phyloP scores from a whole-genome alignment of 2,329 filamentous ascomycete species.

The Pestalotiopsis sp. region DNA sequence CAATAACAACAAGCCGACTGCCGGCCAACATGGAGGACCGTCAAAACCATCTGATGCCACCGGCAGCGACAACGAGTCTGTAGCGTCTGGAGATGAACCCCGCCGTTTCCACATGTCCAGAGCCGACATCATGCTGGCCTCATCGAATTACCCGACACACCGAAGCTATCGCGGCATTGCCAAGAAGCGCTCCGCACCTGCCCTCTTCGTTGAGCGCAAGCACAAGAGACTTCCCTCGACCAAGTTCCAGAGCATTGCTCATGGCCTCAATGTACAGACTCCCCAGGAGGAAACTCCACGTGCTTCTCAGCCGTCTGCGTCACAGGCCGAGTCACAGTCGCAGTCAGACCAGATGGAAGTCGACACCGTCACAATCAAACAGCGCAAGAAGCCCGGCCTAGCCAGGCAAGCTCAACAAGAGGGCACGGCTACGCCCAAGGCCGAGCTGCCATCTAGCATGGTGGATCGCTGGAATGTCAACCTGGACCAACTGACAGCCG shows the following conservation, averaged over 20 bases:
- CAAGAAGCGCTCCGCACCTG: conserved; percentile 48
- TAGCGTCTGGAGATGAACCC: conserved; percentile 36
- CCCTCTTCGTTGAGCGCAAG: conserved; percentile 60
- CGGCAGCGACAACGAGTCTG: not conserved
- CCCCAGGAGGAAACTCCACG: not conserved
- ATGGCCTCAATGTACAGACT: conserved; percentile 13
- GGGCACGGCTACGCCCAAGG: conserved; percentile 17
- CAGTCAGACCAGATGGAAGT: conserved; percentile 25
- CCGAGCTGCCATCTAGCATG: conserved; percentile 31
- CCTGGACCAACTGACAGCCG: conserved; percentile 31
- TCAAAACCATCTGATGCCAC: conserved; percentile 14
- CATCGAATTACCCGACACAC: conserved; percentile 23
- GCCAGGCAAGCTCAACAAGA: conserved; percentile 26
- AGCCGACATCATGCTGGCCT: conserved; percentile 41
- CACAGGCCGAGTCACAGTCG: not conserved
- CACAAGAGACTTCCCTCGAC: conserved; percentile 34
- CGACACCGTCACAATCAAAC: conserved; percentile 27
- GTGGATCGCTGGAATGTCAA: conserved; percentile 41
- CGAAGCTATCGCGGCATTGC: conserved; percentile 34
- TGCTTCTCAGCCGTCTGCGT: not conserved
- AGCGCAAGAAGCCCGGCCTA: conserved; percentile 38
- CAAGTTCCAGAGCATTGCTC: conserved; percentile 19
- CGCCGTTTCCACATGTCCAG: conserved; percentile 61
- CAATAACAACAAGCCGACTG: conserved; percentile 15
- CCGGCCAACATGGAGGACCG: not conserved